phyloP scores from a whole-genome alignment of 83 land plant genomes.

The Isoetes engelmannii region DNA sequence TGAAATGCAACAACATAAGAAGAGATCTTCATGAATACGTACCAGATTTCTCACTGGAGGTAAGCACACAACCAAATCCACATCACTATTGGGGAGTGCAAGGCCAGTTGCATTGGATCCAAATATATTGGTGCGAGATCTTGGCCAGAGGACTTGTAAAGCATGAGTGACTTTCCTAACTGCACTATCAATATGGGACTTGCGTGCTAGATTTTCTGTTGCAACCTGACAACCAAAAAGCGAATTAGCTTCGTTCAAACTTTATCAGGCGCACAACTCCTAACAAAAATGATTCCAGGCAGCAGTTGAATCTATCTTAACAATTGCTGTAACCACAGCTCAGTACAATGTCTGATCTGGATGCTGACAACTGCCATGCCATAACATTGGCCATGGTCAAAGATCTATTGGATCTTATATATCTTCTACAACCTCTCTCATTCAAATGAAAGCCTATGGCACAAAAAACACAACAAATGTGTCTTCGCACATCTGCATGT shows the following conservation, averaged over 20 bases:
- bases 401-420: no score
- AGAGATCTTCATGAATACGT: constrained; percentile 9
- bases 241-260: no score
- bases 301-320: no score
- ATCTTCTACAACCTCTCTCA: no score
- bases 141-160: constrained; percentile 95
- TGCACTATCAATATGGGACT: constrained; percentile 75
- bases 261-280: no score
- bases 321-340: no score
- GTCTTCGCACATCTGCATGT: no score
- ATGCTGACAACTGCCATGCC: no score
- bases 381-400: no score
- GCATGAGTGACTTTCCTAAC: constrained; percentile 82
- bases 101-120: constrained; percentile 98
- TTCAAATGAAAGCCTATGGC: no score
- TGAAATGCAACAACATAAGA: constrained; percentile 1
- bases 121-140: constrained; percentile 86
- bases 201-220: constrained; percentile 55
- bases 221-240: constrained; percentile 48
- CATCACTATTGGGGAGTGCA: constrained; percentile 96
- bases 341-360: no score
- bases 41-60: constrained; percentile 98
- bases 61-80: constrained; percentile 92
- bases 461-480: no score
- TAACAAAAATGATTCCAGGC: not conserved